phyloP scores from a whole-genome alignment of 2,329 filamentous ascomycete species.

The Beauveria caledonica region DNA sequence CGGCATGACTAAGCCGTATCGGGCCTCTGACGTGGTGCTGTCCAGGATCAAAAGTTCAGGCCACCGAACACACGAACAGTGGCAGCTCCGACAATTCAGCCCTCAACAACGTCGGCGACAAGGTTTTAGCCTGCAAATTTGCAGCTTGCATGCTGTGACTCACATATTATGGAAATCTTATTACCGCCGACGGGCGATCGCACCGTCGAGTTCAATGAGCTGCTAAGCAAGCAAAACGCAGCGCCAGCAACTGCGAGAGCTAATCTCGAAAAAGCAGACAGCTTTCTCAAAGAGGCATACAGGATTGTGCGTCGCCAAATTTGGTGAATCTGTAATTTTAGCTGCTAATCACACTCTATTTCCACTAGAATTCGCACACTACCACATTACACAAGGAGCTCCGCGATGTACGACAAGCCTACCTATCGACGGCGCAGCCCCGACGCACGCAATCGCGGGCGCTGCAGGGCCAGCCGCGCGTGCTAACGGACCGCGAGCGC shows the following conservation, averaged over 20 bases:
- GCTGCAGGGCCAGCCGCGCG: slow-evolving; percentile 37
- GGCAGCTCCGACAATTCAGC: background rate
- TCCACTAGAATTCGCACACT: slow-evolving; percentile 71
- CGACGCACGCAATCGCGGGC: slow-evolving; percentile 44
- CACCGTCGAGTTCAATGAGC: slow-evolving; percentile 60
- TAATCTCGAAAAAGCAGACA: slow-evolving; percentile 55
- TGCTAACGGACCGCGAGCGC: slow-evolving; percentile 72
- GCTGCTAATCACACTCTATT: background rate
- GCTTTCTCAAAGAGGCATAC: slow-evolving; percentile 90
- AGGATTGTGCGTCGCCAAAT: slow-evolving; percentile 61
- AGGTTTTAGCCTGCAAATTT: background rate
- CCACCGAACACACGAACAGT: background rate
- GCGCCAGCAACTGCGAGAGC: slow-evolving; percentile 36
- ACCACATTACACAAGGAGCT: slow-evolving; percentile 72
- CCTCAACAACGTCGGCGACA: background rate
- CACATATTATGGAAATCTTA: background rate
- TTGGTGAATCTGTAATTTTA: background rate
- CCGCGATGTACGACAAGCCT: slow-evolving; percentile 75
- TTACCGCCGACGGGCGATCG: slow-evolving; percentile 43
- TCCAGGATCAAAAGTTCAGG: background rate
- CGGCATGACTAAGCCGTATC: slow-evolving; percentile 4
- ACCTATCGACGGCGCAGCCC: slow-evolving; percentile 72
- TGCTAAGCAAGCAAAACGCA: slow-evolving; percentile 53
- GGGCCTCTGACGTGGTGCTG: slow-evolving; percentile 5
- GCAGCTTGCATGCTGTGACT: background rate